A percentile compares a stretch with the other conserved stretches of the same genome.
phyloP scores from a whole-genome alignment of 306 rosid genomes.

The Senna siamea region DNA sequence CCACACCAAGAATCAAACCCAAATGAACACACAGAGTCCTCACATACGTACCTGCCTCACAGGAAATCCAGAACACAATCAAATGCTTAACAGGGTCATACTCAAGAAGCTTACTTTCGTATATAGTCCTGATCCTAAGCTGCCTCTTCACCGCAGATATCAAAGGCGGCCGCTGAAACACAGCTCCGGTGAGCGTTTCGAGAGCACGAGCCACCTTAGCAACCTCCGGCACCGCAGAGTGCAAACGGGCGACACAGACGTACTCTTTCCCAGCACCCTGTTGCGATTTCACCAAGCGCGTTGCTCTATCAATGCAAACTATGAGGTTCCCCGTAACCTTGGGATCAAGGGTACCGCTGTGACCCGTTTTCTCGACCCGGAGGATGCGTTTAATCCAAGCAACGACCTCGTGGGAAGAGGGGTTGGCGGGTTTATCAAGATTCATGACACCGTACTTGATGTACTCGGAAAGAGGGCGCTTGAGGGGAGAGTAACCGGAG shows the following conservation, averaged over 20 bases:
- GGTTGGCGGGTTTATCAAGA: constrained; percentile 86
- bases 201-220: constrained; percentile 76
- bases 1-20: constrained; percentile 87
- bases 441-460: constrained; percentile 74
- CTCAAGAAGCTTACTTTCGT: constrained; percentile 91
- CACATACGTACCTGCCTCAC: constrained; percentile 85
- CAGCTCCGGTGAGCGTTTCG: constrained; percentile 83
- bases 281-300: constrained; percentile 78
- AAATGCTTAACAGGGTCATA: constrained; percentile 68
- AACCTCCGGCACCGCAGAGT: constrained; percentile 70
- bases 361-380: constrained; percentile 80
- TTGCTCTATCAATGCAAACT: constrained; percentile 83
- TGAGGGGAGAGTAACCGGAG: constrained; percentile 72
- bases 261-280: constrained; percentile 93
- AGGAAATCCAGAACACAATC: constrained; percentile 60
- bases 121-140: constrained; percentile 83
- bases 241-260: constrained; percentile 76
- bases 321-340: constrained; percentile 85
- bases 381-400: constrained; percentile 88
- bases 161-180: constrained; percentile 82
- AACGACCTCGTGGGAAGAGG: constrained; percentile 89
- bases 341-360: constrained; percentile 85
- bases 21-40: constrained; percentile 85
- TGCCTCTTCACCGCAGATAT: constrained; percentile 87
- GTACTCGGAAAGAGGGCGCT: constrained; percentile 74